Base-by-base conservation (phyloP, 805 yeast species). In the Schwanniomyces vanrijiae region DNA sequence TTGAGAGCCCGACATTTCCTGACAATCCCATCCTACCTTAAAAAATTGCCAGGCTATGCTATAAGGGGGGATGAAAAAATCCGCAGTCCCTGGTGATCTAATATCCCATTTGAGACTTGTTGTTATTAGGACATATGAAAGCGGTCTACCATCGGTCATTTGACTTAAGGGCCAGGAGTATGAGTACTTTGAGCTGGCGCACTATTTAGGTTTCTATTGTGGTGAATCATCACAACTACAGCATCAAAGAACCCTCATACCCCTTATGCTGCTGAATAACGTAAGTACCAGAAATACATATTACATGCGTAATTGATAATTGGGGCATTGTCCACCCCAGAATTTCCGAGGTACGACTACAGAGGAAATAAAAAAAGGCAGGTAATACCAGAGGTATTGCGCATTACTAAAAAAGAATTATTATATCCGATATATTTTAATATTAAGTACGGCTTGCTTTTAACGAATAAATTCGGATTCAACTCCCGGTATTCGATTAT, bases 401-500 rank as follows among this genome's bases (percentile, higher is more conserved):
- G 19, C 34, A 31, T 3, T 3, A 26, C 10, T 26, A 6, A 26
- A 7, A 6, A 8, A 16, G 10, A 31, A n/a, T 13, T 14, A 31
- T 11, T 41, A 37, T 71, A 37, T 71, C 77, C 77, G 77, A 71
- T 71, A 67, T 73, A 69, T 77, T 73, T 77, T 73, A 73, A 71
- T 76, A 77, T 77, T 71, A 72, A 73, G 69, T 77, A 73, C 77
- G 74, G 77, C 71, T 71, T 76, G 73, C 77, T 72, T 69, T 72
- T 76, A 72, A 76, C 73, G 76, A 71, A 76, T 76, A 72, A 59
- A 72, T 76, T 76, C 85, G 88, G 87, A 87, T 83, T 83, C 88
- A 86, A 83, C 86, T 82, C 88, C 88, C 88, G 85, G 88, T 76
- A 81, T 81, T 86, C 87, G 88, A 82, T 77, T 25, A 26, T 47